These are phyloP conservation scores for Fraxinus angustifolia DNA, from an alignment of 305 asterid genomes.

Conservation along the genomic window DNA sequence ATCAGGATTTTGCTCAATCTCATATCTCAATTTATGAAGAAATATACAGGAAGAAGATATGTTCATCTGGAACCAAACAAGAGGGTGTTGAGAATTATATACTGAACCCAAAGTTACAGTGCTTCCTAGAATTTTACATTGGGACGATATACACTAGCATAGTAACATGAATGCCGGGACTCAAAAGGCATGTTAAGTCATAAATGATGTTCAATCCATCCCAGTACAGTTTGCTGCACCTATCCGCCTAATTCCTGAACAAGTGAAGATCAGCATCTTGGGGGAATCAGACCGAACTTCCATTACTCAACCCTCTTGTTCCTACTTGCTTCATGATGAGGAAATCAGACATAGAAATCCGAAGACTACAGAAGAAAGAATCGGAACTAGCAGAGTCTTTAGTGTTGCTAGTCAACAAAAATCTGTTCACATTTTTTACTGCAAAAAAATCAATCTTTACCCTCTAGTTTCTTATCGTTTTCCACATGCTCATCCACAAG, in stretches of 20 bases:
- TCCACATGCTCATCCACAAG: background rate
- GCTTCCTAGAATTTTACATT: background rate
- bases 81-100: background rate
- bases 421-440: background rate
- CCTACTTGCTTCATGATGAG: background rate
- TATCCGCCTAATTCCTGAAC: background rate
- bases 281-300: background rate
- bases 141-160: background rate
- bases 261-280: background rate
- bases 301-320: background rate
- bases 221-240: background rate
- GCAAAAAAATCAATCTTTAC: background rate
- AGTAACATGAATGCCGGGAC: background rate
- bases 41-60: background rate
- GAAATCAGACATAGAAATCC: background rate
- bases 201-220: background rate
- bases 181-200: background rate
- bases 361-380: background rate
- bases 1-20: background rate
- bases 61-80: background rate
- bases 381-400: background rate
- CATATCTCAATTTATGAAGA: background rate
- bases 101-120: background rate
- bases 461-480: background rate
- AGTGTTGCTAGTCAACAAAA: background rate